Percentiles rank a stretch among this genome's conserved stretches.
phyloP scores from a whole-genome alignment of 495 filamentous ascomycete genomes.

The Neurospora sublineolata region DNA sequence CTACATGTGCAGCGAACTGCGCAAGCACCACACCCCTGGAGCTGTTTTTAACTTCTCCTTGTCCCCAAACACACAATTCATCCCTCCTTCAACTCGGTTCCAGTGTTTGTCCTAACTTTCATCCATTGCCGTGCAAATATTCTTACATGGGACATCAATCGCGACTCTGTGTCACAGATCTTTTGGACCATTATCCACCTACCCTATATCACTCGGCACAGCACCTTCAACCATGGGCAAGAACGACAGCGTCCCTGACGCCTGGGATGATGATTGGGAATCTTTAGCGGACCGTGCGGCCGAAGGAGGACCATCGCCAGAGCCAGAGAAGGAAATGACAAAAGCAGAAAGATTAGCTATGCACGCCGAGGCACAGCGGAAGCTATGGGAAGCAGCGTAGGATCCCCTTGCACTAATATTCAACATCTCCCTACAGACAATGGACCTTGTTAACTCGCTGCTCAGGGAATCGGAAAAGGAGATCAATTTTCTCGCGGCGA shows the following conservation, averaged over 20 bases:
- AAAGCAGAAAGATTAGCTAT: constrained; percentile 68
- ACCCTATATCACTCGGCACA: not conserved
- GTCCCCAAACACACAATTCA: not conserved
- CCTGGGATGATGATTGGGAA: constrained; percentile 89
- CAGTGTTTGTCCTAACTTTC: not conserved
- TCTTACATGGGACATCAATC: not conserved
- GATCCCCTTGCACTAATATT: constrained; percentile 8
- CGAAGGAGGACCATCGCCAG: constrained; percentile 33
- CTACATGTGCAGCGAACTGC: not conserved
- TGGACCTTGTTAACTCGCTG: not conserved
- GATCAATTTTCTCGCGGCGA: constrained; percentile 61
- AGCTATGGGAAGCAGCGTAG: constrained; percentile 84
- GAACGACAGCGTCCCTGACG: constrained; percentile 50
- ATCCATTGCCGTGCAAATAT: not conserved
- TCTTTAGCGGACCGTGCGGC: constrained; percentile 49
- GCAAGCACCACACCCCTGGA: not conserved
- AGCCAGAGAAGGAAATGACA: constrained; percentile 41
- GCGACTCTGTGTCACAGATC: not conserved
- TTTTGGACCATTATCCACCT: not conserved
- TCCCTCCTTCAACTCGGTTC: not conserved
- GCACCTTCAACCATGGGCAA: constrained; percentile 36
- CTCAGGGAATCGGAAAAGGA: constrained; percentile 40
- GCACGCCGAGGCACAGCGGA: constrained; percentile 70
- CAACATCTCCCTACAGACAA: not conserved
- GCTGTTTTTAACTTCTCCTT: not conserved